phyloP scores from a whole-genome alignment of 768 basidiomycete species.

The Tephrocybe sp. region DNA sequence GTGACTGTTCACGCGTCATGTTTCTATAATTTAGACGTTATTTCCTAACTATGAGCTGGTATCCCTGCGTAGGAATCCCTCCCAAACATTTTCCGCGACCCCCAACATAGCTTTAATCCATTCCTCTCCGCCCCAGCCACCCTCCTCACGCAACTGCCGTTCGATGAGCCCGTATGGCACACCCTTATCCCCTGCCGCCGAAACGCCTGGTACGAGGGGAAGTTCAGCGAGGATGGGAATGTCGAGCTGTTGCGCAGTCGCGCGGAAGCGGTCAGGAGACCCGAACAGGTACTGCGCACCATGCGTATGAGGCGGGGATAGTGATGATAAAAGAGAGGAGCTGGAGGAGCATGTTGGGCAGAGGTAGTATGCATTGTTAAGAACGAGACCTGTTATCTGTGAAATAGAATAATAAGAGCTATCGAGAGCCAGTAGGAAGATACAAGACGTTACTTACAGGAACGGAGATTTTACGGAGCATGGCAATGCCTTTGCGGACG shows the following conservation, averaged over 20 bases:
- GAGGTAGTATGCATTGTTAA: slow-evolving; percentile 85
- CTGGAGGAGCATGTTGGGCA: slow-evolving; percentile 65
- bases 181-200: too few species aligned
- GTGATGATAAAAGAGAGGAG: not conserved
- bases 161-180: too few species aligned
- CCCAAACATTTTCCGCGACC: too few species aligned
- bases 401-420: not conserved
- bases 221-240: slow-evolving; percentile 75
- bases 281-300: slow-evolving; percentile 67
- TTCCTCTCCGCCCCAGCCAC: too few species aligned
- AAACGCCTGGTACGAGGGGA: slow-evolving; percentile 61
- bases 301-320: not conserved
- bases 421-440: slow-evolving; percentile 4
- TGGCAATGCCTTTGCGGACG: slow-evolving; percentile 87
- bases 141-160: too few species aligned
- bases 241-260: slow-evolving; percentile 52
- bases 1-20: too few species aligned
- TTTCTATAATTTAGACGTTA: too few species aligned
- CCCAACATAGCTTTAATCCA: too few species aligned
- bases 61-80: too few species aligned
- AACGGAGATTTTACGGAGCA: slow-evolving; percentile 86
- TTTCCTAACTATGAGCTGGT: too few species aligned
- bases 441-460: slow-evolving; percentile 55
- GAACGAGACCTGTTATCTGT: slow-evolving; percentile 82
- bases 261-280: slow-evolving; percentile 57